These are phyloP conservation scores for Patellaria atrata DNA, from an alignment of 495 filamentous ascomycete species.

Conservation along the genomic window DNA sequence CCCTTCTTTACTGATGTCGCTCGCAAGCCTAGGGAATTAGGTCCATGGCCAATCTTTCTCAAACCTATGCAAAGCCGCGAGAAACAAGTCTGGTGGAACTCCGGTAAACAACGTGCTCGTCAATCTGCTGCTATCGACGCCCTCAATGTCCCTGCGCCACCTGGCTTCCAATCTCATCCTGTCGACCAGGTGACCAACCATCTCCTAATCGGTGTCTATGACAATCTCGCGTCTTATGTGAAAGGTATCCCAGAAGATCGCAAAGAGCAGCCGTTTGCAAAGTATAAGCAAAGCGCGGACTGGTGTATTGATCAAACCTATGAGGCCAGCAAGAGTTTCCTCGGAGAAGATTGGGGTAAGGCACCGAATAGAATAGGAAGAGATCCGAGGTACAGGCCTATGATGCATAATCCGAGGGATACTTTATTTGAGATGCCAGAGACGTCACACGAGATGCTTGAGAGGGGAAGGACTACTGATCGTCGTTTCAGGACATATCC, in stretches of 20 bases:
- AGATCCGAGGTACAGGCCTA: constrained; percentile 20
- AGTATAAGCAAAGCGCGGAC: constrained; percentile 8
- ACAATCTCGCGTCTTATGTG: constrained; percentile 11
- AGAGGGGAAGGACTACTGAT: too few species aligned
- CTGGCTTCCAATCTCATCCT: not conserved
- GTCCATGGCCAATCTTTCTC: not conserved
- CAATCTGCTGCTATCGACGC: not conserved
- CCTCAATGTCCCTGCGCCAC: constrained; percentile 4
- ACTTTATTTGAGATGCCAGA: too few species aligned
- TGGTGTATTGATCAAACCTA: constrained; percentile 14
- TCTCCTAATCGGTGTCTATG: constrained; percentile 8
- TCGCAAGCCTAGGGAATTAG: not conserved
- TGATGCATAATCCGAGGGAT: too few species aligned
- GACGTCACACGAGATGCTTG: too few species aligned
- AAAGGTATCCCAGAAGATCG: constrained; percentile 1
- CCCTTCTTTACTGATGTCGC: constrained; percentile 19
- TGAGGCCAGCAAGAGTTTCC: constrained; percentile 18
- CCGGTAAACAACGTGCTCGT: too few species aligned
- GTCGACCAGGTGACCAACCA: constrained; percentile 3
- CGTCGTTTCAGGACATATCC: too few species aligned
- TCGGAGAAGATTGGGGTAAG: constrained; percentile 18
- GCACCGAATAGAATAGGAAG: constrained; percentile 16
- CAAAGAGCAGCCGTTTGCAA: constrained; percentile 4
- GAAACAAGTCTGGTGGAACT: too few species aligned
- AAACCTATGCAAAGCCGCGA: too few species aligned